Percentiles rank a stretch among this genome's conserved stretches.
Evolutionary conservation across 2,329 filamentous ascomycete species (phyloP).

Genomic region (Capronia epimyces): DNA sequence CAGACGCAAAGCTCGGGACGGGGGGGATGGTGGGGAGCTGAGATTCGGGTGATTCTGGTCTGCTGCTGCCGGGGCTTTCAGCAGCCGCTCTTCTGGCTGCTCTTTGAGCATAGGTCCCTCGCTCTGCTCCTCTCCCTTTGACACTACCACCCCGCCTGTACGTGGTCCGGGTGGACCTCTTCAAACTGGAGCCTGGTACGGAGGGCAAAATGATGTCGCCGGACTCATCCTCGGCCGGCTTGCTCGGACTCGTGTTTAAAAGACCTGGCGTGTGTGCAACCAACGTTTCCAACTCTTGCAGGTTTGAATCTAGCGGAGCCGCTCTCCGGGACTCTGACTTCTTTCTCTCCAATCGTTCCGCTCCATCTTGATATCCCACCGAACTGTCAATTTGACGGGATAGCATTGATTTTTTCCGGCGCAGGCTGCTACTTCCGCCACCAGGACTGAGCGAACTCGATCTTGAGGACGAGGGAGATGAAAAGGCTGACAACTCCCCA

Average conservation of each 20-base stretch:
- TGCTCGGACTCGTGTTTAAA: slow-evolving; percentile 49
- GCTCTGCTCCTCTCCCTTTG: slow-evolving; percentile 50
- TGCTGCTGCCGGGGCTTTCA: slow-evolving; percentile 20
- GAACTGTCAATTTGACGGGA: slow-evolving; percentile 82
- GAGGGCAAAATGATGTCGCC: slow-evolving; percentile 66
- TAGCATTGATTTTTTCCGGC: slow-evolving; percentile 91
- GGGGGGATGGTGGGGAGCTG: slow-evolving; percentile 32
- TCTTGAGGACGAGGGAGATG: slow-evolving; percentile 33
- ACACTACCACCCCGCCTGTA: slow-evolving; percentile 84
- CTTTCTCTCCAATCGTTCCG: slow-evolving; percentile 70
- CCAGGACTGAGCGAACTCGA: slow-evolving; percentile 27
- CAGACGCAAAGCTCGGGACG: slow-evolving; percentile 32
- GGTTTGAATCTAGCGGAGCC: slow-evolving; percentile 56
- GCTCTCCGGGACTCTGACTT: slow-evolving; percentile 55
- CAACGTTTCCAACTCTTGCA: slow-evolving; percentile 68
- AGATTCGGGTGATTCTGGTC: slow-evolving; percentile 21
- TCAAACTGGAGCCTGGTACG: slow-evolving; percentile 68
- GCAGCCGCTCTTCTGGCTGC: slow-evolving; percentile 49
- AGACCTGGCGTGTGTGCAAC: slow-evolving; percentile 64
- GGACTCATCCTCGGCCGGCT: slow-evolving; percentile 54
- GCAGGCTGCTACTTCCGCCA: slow-evolving; percentile 52
- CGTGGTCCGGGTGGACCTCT: slow-evolving; percentile 84
- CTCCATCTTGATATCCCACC: slow-evolving; percentile 72
- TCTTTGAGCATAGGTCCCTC: slow-evolving; percentile 69
- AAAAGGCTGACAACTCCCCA: slow-evolving; percentile 61